Evolutionary conservation across 2,329 filamentous ascomycete genomes (phyloP).

Genomic region (Trichophyton verrucosum): DNA sequence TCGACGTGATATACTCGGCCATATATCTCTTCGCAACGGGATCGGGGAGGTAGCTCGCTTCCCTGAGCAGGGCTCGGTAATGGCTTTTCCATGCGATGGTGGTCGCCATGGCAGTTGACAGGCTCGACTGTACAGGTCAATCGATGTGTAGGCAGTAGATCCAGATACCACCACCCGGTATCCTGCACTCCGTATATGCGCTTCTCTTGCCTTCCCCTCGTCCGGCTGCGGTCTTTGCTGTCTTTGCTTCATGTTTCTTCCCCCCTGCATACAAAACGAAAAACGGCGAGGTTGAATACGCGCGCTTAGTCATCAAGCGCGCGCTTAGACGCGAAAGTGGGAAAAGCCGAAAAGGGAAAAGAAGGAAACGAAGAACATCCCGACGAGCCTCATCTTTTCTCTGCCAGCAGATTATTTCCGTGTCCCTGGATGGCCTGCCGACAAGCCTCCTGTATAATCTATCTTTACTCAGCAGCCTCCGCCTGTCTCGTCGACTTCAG

Average conservation of each 20-base stretch:
- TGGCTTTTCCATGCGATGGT: slow-evolving; percentile 31
- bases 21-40: slow-evolving; percentile 40
- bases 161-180: not conserved
- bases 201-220: not conserved
- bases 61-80: slow-evolving; percentile 45
- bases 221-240: not conserved
- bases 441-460: slow-evolving; percentile 6
- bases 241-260: not conserved
- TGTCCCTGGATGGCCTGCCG: not conserved
- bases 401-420: not conserved
- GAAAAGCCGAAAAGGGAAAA: not conserved
- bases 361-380: not conserved
- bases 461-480: slow-evolving; percentile 4
- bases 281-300: not conserved
- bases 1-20: slow-evolving; percentile 34
- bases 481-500: not conserved
- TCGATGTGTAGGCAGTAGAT: not conserved
- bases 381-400: not conserved
- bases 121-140: not conserved
- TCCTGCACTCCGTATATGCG: not conserved
- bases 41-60: slow-evolving; percentile 50
- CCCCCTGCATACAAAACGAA: not conserved
- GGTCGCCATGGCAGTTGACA: not conserved
- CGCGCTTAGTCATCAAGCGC: slow-evolving; percentile 9
- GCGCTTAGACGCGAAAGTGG: slow-evolving; percentile 9